Conservation (phyloP, 495 filamentous ascomycete genomes). For the Clavariopsis aquatica region DNA sequence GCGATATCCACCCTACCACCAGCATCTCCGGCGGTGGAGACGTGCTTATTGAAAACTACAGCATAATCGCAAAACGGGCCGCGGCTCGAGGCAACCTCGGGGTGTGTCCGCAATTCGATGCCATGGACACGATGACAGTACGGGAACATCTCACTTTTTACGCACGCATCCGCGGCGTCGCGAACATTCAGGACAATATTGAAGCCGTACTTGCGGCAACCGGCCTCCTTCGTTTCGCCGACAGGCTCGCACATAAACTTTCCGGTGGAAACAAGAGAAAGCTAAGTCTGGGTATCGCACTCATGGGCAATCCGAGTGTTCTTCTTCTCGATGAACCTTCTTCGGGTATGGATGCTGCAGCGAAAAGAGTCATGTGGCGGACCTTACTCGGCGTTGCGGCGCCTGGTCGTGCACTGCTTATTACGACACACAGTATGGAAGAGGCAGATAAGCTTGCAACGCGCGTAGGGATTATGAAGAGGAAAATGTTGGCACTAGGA, state of each 20-base stretch:
- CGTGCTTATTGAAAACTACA: slow-evolving; percentile 72
- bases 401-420: slow-evolving; percentile 35
- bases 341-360: slow-evolving; percentile 38
- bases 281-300: slow-evolving; percentile 69
- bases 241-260: slow-evolving; percentile 64
- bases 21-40: slow-evolving; percentile 51
- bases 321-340: slow-evolving; percentile 61
- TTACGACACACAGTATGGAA: slow-evolving; percentile 74
- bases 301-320: slow-evolving; percentile 74
- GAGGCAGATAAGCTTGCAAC: slow-evolving; percentile 74
- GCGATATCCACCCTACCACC: slow-evolving; percentile 60
- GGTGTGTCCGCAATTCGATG: slow-evolving; percentile 74
- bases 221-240: slow-evolving; percentile 54
- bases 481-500: slow-evolving; percentile 69
- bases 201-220: slow-evolving; percentile 43
- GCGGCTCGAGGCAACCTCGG: slow-evolving; percentile 71
- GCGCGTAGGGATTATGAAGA: slow-evolving; percentile 70
- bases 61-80: slow-evolving; percentile 62
- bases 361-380: slow-evolving; percentile 41
- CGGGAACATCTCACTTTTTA: slow-evolving; percentile 72
- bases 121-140: slow-evolving; percentile 54
- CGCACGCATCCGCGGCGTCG: slow-evolving; percentile 67
- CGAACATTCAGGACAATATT: slow-evolving; percentile 64
- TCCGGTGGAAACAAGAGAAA: slow-evolving; percentile 77
- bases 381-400: slow-evolving; percentile 32